Percentiles rank a stretch among this genome's conserved stretches.
phyloP scores from a whole-genome alignment of 2,329 filamentous ascomycete genomes.

The Botrytis sinoallii region DNA sequence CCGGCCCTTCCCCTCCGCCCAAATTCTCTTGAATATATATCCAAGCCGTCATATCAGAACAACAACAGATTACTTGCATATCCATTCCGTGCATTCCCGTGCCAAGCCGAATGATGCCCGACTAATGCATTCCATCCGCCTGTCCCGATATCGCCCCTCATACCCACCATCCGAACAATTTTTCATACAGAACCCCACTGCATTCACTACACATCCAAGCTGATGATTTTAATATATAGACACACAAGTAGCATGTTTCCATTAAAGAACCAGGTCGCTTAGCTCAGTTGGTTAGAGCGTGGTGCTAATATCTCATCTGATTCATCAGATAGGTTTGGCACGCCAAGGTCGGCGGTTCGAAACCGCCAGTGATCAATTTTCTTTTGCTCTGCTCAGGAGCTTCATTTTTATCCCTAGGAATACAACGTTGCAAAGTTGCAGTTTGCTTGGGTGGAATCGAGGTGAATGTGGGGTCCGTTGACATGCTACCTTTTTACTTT shows the following conservation, averaged over 20 bases:
- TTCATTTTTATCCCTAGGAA: background rate
- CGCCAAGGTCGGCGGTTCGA: conserved; percentile 9
- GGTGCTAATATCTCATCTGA: background rate
- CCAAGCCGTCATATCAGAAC: background rate
- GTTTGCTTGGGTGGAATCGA: background rate
- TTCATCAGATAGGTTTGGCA: background rate
- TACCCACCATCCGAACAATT: background rate
- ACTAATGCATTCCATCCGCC: background rate
- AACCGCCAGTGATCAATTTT: background rate
- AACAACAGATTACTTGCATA: too few relatives aligned
- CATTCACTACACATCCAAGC: background rate
- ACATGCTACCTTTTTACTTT: background rate
- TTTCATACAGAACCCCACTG: too few relatives aligned
- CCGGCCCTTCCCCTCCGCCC: background rate
- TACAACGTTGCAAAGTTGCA: background rate
- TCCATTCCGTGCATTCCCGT: background rate
- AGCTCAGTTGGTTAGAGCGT: conserved; percentile 14
- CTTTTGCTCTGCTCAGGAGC: background rate
- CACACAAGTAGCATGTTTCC: accelerated
- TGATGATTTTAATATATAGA: accelerated
- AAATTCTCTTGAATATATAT: background rate
- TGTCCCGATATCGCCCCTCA: background rate
- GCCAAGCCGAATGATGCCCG: too few relatives aligned
- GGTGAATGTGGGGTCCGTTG: background rate
- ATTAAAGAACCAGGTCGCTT: background rate